phyloP scores from a whole-genome alignment of 768 basidiomycete genomes.

The Pluteus cervinus region DNA sequence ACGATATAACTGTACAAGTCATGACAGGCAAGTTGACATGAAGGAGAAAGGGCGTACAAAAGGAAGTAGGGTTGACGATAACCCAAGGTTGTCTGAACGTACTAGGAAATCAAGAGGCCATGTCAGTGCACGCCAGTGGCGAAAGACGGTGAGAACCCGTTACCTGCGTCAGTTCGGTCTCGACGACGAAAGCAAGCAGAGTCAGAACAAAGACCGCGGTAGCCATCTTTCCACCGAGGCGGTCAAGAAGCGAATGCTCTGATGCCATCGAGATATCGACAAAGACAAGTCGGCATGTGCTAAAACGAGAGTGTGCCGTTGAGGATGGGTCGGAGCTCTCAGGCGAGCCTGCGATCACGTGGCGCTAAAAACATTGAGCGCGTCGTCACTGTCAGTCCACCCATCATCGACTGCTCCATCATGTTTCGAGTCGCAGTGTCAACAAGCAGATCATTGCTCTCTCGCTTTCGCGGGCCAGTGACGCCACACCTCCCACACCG shows the following conservation, averaged over 20 bases:
- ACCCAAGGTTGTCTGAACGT: slow-evolving; percentile 69
- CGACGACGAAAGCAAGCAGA: slow-evolving; percentile 68
- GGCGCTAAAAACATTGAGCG: slow-evolving; percentile 2
- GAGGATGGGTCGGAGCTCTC: too few relatives aligned
- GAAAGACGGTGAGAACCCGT: slow-evolving; percentile 8
- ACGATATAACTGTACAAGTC: slow-evolving; percentile 63
- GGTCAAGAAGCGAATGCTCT: too few relatives aligned
- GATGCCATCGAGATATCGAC: too few relatives aligned
- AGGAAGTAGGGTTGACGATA: slow-evolving; percentile 89
- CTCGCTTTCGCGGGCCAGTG: slow-evolving; percentile 38
- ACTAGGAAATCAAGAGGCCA: slow-evolving; percentile 32
- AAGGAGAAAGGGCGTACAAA: slow-evolving; percentile 46
- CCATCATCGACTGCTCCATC: slow-evolving; percentile 9
- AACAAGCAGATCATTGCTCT: slow-evolving; percentile 55
- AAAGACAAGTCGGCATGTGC: too few relatives aligned
- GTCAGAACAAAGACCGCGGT: slow-evolving; percentile 50
- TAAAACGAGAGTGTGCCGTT: too few relatives aligned
- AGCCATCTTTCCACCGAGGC: slow-evolving; percentile 42
- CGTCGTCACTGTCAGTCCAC: background rate
- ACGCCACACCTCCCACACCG: slow-evolving; percentile 21
- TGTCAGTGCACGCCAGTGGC: slow-evolving; percentile 2
- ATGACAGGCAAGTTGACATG: background rate
- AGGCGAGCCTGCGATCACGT: background rate
- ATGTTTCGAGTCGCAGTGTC: slow-evolving; percentile 67
- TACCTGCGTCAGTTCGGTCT: slow-evolving; percentile 77